Percentiles rank a stretch among this genome's conserved stretches.
Conservation (phyloP, 2,329 filamentous ascomycete species). For the Penicillium paneum region DNA sequence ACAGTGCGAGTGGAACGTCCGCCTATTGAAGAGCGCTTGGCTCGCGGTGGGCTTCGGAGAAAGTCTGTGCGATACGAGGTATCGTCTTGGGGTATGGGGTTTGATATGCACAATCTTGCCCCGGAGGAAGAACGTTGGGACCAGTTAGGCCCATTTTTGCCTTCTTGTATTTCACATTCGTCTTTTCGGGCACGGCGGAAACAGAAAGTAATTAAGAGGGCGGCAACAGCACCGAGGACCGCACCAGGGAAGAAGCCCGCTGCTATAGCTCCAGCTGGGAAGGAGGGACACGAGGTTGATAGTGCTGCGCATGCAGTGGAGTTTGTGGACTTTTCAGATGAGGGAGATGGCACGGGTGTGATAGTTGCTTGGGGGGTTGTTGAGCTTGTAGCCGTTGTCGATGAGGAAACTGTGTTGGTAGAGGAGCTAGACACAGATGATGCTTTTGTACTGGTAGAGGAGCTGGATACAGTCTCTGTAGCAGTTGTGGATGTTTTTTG, state of each 20-base stretch:
- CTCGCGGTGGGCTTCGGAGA: constrained; percentile 25
- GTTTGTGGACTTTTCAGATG: constrained; percentile 18
- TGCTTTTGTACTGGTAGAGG: constrained; percentile 7
- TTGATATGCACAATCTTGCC: constrained; percentile 39
- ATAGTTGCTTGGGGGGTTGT: constrained; percentile 20
- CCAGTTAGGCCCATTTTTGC: constrained; percentile 28
- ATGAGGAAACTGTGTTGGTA: constrained; percentile 11
- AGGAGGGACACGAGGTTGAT: constrained; percentile 33
- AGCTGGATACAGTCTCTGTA: constrained; percentile 7
- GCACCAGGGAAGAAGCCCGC: constrained; percentile 49
- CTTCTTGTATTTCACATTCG: constrained; percentile 19
- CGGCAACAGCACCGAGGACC: constrained; percentile 48
- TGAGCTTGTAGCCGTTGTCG: constrained; percentile 14
- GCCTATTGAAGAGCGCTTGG: constrained; percentile 23
- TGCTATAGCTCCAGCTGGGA: constrained; percentile 41
- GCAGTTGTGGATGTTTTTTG: constrained; percentile 22
- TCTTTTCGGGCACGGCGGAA: constrained; percentile 28
- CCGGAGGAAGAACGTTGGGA: constrained; percentile 35
- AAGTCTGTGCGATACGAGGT: constrained; percentile 46
- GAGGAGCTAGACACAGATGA: constrained; percentile 7
- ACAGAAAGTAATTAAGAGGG: constrained; percentile 51
- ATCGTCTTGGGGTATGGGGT: constrained; percentile 44
- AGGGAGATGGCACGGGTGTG: constrained; percentile 21
- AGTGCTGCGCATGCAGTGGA: constrained; percentile 2
- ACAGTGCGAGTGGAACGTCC: constrained; percentile 34